Percentiles rank a stretch among this genome's conserved stretches.
Conservation (phyloP, 2,329 filamentous ascomycete species). For the Truncatella angustata region DNA sequence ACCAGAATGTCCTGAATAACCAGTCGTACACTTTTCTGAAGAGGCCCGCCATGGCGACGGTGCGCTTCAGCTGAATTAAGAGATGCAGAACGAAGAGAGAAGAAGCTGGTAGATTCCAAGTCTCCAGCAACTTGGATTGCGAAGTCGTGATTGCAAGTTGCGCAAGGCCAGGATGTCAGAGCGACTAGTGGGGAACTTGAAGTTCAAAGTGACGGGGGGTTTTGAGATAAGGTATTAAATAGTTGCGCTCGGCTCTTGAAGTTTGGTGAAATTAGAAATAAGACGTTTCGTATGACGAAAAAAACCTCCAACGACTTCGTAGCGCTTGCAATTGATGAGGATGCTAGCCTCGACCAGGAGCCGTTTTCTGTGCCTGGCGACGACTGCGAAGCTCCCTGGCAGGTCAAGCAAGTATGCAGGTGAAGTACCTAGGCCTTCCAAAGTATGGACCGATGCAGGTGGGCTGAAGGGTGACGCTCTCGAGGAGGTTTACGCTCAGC, state of each 20-base stretch:
- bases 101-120: neutral
- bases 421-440: slow-evolving; percentile 24
- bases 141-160: slow-evolving; percentile 9
- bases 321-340: slow-evolving; percentile 28
- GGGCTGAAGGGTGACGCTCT: slow-evolving; percentile 31
- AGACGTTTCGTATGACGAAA: slow-evolving; percentile 42
- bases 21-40: slow-evolving; percentile 97
- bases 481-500: slow-evolving; percentile 21
- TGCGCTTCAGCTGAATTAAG: neutral
- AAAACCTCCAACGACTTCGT: slow-evolving; percentile 24
- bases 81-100: neutral
- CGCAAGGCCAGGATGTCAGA: slow-evolving; percentile 13
- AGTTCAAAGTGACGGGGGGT: slow-evolving; percentile 10
- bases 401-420: slow-evolving; percentile 11
- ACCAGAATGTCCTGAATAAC: slow-evolving; percentile 98
- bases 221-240: slow-evolving; percentile 37
- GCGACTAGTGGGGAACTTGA: slow-evolving; percentile 12
- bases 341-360: slow-evolving; percentile 23
- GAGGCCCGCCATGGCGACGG: slow-evolving; percentile 74
- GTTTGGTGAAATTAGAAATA: slow-evolving; percentile 34
- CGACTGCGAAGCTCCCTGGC: slow-evolving; percentile 22
- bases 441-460: slow-evolving; percentile 18
- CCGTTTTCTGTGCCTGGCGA: slow-evolving; percentile 25
- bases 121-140: slow-evolving; percentile 9
- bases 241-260: slow-evolving; percentile 31